A percentile compares a stretch with the other conserved stretches of the same genome.
These are phyloP conservation scores for Massariosphaeria phaeospora DNA, from an alignment of 495 filamentous ascomycete genomes.

Conservation along the genomic window DNA sequence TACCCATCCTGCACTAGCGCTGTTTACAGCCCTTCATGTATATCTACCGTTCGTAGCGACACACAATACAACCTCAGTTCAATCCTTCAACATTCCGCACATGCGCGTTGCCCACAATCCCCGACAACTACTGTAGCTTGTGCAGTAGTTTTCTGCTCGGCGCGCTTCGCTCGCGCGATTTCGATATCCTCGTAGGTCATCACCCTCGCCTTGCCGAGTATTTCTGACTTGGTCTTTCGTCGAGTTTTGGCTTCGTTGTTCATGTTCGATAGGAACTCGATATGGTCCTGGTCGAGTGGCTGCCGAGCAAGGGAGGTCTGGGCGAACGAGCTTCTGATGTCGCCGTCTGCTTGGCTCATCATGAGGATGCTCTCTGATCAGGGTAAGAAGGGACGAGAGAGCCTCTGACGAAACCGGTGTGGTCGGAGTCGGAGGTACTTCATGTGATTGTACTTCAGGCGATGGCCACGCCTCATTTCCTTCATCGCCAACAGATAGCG, in stretches of 20 bases:
- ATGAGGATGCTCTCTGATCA: neutral
- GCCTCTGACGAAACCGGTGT: neutral
- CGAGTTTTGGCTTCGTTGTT: neutral
- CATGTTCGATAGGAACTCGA: neutral
- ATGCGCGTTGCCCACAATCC: too few relatives aligned
- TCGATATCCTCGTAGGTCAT: neutral
- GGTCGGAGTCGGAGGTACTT: neutral
- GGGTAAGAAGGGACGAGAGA: neutral
- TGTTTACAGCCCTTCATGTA: too few relatives aligned
- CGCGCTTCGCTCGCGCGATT: neutral
- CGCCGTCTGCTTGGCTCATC: neutral
- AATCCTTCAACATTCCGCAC: too few relatives aligned
- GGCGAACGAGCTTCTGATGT: neutral
- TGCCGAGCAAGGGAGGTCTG: neutral
- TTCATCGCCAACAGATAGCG: too few relatives aligned
- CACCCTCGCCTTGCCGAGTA: neutral
- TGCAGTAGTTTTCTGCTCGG: too few relatives aligned
- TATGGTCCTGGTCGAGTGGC: neutral
- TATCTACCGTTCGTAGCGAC: too few relatives aligned
- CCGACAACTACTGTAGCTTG: too few relatives aligned
- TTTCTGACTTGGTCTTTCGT: neutral
- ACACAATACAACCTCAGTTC: too few relatives aligned
- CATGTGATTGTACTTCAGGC: too few relatives aligned
- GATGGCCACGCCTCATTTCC: too few relatives aligned
- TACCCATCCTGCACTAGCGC: too few relatives aligned